Percentiles rank a stretch among this genome's conserved stretches.
phyloP scores from a whole-genome alignment of 306 rosid species.

The Morella rubra region DNA sequence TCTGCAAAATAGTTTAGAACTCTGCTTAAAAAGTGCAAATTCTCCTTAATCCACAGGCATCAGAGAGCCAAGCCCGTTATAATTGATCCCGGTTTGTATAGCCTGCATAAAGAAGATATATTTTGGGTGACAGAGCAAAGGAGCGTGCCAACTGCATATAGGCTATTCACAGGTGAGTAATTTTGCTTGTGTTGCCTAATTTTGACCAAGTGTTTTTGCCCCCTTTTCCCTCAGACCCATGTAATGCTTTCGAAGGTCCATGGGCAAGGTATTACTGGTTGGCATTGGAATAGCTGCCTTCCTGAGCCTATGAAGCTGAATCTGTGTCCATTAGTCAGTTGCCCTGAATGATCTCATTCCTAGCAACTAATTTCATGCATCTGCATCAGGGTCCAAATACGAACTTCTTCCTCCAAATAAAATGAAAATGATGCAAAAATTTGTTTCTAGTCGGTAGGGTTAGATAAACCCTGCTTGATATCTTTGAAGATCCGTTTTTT shows the following conservation, averaged over 20 bases:
- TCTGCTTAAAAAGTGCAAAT: conserved; percentile 8
- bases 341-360: not conserved
- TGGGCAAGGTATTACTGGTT: too few relatives aligned
- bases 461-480: not conserved
- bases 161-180: conserved; percentile 59
- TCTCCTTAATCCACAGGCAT: conserved; percentile 39
- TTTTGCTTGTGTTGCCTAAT: conserved; percentile 13
- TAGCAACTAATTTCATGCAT: not conserved
- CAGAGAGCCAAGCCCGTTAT: conserved; percentile 81
- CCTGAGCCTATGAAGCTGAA: too few relatives aligned
- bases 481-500: not conserved
- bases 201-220: not conserved
- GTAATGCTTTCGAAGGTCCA: too few relatives aligned
- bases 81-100: conserved; percentile 75
- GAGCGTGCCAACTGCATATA: conserved; percentile 70
- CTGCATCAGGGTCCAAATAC: not conserved
- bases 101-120: conserved; percentile 61
- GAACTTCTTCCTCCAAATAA: not conserved
- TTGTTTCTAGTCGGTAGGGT: not conserved
- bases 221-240: not conserved
- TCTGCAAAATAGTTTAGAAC: conserved; percentile 7
- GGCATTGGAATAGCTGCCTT: too few relatives aligned
- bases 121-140: conserved; percentile 71
- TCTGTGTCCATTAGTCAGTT: too few relatives aligned
- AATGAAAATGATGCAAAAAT: not conserved